Conservation (phyloP, 2,329 filamentous ascomycete genomes). For the Fonsecaea erecta region DNA sequence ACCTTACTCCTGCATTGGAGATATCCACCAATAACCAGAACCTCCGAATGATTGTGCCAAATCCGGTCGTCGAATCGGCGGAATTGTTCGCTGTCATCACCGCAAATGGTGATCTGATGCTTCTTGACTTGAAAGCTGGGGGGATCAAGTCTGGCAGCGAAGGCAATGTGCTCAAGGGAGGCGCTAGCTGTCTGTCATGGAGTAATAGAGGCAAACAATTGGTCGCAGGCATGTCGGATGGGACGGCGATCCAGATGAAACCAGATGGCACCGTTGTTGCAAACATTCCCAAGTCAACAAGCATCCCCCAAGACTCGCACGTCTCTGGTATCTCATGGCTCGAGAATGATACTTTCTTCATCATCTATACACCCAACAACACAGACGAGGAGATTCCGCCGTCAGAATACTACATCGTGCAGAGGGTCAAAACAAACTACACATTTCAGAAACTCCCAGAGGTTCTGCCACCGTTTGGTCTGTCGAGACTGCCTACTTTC, state of each 20-base stretch:
- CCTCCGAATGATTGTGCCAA: slow-evolving; percentile 74
- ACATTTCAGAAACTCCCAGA: slow-evolving; percentile 75
- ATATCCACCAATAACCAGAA: slow-evolving; percentile 75
- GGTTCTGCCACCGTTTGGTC: slow-evolving; percentile 72
- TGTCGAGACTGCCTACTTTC: slow-evolving; percentile 69
- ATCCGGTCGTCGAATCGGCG: slow-evolving; percentile 63
- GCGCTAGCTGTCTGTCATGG: slow-evolving; percentile 86
- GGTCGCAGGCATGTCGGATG: slow-evolving; percentile 81
- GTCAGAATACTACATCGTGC: slow-evolving; percentile 80
- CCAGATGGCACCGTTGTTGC: slow-evolving; percentile 77
- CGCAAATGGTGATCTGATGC: slow-evolving; percentile 75
- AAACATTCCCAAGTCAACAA: slow-evolving; percentile 76
- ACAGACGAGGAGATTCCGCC: slow-evolving; percentile 54
- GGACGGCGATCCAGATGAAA: slow-evolving; percentile 80
- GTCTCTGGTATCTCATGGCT: slow-evolving; percentile 87
- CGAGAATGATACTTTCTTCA: slow-evolving; percentile 81
- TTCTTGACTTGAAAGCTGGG: slow-evolving; percentile 77
- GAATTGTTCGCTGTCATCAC: slow-evolving; percentile 82
- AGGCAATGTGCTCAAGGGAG: slow-evolving; percentile 70
- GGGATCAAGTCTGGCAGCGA: slow-evolving; percentile 62
- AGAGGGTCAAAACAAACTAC: slow-evolving; percentile 66
- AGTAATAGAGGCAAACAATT: slow-evolving; percentile 92
- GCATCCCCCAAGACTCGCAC: slow-evolving; percentile 66
- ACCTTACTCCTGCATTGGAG: slow-evolving; percentile 71
- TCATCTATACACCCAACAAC: slow-evolving; percentile 71